These are phyloP conservation scores for Plantago elongata DNA, from an alignment of 257 asterid genomes.

Conservation along the genomic window DNA sequence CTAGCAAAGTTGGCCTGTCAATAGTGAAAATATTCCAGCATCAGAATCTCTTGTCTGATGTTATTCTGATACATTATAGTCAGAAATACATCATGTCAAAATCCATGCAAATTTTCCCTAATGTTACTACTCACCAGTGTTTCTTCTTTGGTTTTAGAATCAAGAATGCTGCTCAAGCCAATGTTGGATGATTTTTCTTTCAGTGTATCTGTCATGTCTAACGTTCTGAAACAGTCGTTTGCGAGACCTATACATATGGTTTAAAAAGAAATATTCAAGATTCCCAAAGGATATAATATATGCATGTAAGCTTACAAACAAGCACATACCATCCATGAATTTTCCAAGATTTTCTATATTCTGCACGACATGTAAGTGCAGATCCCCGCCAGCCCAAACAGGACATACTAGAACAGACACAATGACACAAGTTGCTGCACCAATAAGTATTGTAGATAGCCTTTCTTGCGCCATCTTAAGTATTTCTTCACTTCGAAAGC, in stretches of 20 bases:
- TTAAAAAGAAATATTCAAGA: too few species aligned
- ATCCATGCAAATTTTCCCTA: neutral
- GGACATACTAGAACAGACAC: slow-evolving; percentile 56
- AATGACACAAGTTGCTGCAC: slow-evolving; percentile 51
- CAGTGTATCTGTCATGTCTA: slow-evolving; percentile 19
- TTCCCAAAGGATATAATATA: too few species aligned
- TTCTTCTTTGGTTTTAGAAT: slow-evolving; percentile 64
- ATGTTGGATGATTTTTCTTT: slow-evolving; percentile 21
- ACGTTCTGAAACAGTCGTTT: slow-evolving; percentile 34
- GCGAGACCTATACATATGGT: slow-evolving; percentile 34
- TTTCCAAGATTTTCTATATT: slow-evolving; percentile 50
- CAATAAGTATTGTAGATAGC: slow-evolving; percentile 51
- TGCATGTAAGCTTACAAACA: too few species aligned
- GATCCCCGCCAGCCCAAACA: slow-evolving; percentile 85
- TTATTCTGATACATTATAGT: neutral
- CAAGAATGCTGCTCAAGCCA: slow-evolving; percentile 42
- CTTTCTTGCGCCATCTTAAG: slow-evolving; percentile 49
- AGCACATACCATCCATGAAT: slow-evolving; percentile 48
- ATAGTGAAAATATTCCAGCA: neutral
- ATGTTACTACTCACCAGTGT: slow-evolving; percentile 41
- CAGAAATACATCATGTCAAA: neutral
- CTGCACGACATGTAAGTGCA: slow-evolving; percentile 50
- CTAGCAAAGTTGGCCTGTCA: slow-evolving; percentile 69
- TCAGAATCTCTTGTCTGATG: neutral
- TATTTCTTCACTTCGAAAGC: slow-evolving; percentile 45